Conservation (phyloP, 345 rosid species). For the Noccaea bulbosa region DNA sequence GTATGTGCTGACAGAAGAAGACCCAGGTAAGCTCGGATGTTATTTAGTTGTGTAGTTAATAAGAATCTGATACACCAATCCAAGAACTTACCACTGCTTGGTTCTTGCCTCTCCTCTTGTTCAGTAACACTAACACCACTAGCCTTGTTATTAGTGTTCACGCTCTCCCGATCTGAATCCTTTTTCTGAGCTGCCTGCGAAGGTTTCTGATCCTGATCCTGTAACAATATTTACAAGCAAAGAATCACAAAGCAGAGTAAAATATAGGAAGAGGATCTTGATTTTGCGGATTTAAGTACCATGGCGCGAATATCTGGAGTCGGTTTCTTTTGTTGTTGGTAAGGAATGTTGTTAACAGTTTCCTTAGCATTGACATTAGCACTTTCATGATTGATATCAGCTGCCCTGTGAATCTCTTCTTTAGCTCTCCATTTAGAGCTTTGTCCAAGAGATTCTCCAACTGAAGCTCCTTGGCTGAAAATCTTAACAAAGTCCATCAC, state of each 20-base stretch:
- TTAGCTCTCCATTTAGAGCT: constrained; percentile 53
- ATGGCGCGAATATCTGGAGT: constrained; percentile 31
- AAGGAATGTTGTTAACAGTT: constrained; percentile 35
- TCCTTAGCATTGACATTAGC: constrained; percentile 32
- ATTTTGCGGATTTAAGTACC: constrained; percentile 40
- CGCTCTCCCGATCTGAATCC: constrained; percentile 26
- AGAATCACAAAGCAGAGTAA: constrained; percentile 5
- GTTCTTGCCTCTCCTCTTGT: constrained; percentile 48
- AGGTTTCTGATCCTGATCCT: constrained; percentile 36
- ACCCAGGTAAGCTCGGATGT: constrained; percentile 5
- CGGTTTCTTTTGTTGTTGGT: constrained; percentile 28
- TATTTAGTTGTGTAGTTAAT: background rate
- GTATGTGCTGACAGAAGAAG: constrained; percentile 47
- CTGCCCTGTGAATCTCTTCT: constrained; percentile 31
- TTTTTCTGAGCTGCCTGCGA: constrained; percentile 39
- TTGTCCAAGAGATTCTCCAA: constrained; percentile 46
- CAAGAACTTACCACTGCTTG: constrained; percentile 53
- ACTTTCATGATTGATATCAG: constrained; percentile 32
- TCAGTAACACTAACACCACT: constrained; percentile 44
- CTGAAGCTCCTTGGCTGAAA: constrained; percentile 65
- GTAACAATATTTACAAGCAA: constrained; percentile 7
- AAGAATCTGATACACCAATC: constrained; percentile 4
- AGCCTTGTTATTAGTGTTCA: constrained; percentile 29
- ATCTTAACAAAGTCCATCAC: constrained; percentile 80
- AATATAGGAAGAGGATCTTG: constrained; percentile 10